Base-by-base conservation (phyloP, 305 asterid genomes). In the Andrographis paniculata region DNA sequence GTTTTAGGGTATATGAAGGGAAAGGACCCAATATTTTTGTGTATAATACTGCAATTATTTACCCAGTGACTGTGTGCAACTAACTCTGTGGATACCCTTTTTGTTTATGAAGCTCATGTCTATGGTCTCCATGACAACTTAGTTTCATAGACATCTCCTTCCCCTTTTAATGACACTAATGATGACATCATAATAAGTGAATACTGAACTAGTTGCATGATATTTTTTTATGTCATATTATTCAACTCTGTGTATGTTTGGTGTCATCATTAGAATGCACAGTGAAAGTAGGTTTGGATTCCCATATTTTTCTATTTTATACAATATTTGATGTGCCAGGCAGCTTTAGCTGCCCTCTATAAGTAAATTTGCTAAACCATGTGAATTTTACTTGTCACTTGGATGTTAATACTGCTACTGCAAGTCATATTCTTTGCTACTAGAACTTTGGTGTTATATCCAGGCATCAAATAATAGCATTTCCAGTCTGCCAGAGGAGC, bases 401-500 rank as follows among this genome's bases (percentile, higher is more conserved):
- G 38, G 14, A 33, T 9, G n/a, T 6, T 33, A 7, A 44, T 52
- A 14, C 30, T 19, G 6, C 20, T 10, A 48, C 28, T 47, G 17
- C 18, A 35, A 23, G 23, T 45, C 52, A 39, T 56, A n/a, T 28
- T 36, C 38, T 53, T 58, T 57, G 33, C 52, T 57, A 50, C 42
- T 19, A 18, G 28, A 55, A 54, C 30, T 56, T 56, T 50, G 58
- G n/a, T 65, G 40, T 58, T 70, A 62, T 52, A 65, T 70, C 54
- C 84, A 81, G 99, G 99, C 80, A 69, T 80, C 99, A 52, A 83
- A 87, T 70, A 91, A 87, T 66, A 76, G 50, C 60, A 71, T 91
- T 59, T 69, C 91, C 68, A 61, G 77, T 71, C 76, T 91, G 75
- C 94, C 96, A 20, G 99, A 74, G 63, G 96, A 84, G 65, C 77